A percentile compares a stretch with the other conserved stretches of the same genome.
Evolutionary conservation across 495 filamentous ascomycete species (phyloP).

Genomic region (Aspergillus affinis): DNA sequence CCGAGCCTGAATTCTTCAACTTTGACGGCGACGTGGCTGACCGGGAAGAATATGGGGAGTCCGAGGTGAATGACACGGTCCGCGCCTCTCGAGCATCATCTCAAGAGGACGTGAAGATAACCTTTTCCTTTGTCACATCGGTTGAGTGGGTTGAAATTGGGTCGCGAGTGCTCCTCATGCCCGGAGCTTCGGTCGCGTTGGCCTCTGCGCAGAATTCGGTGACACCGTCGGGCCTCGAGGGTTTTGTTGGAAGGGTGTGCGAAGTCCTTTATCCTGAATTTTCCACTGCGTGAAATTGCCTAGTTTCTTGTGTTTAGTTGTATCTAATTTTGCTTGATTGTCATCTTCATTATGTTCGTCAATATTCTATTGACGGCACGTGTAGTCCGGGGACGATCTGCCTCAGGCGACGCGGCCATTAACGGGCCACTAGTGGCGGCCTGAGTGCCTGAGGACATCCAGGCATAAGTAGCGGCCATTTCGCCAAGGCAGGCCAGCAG

Average conservation of each 20-base stretch:
- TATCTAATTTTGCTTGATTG: too few species aligned
- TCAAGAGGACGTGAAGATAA: slow-evolving; percentile 58
- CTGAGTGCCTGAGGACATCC: too few species aligned
- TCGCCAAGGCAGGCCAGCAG: too few species aligned
- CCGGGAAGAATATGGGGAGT: slow-evolving; percentile 33
- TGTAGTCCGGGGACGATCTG: slow-evolving; percentile 7
- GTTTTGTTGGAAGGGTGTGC: slow-evolving; percentile 47
- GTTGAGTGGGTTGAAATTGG: slow-evolving; percentile 86
- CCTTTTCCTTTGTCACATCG: slow-evolving; percentile 70
- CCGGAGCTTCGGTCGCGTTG: slow-evolving; percentile 47
- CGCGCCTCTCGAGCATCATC: slow-evolving; percentile 25
- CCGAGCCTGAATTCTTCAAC: slow-evolving; percentile 61
- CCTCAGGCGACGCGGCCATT: slow-evolving; percentile 5
- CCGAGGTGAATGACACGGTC: slow-evolving; percentile 20
- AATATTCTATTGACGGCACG: too few species aligned
- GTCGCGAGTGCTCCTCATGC: slow-evolving; percentile 75
- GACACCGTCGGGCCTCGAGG: slow-evolving; percentile 42
- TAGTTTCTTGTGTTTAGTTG: background rate
- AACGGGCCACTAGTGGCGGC: background rate
- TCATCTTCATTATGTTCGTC: too few species aligned
- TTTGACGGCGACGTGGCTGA: slow-evolving; percentile 57
- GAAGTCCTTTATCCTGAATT: slow-evolving; percentile 33
- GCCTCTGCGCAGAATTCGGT: slow-evolving; percentile 28
- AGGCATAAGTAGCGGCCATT: too few species aligned
- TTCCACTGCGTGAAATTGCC: background rate